phyloP scores from a whole-genome alignment of 106 monocot species.

The Allium fistulosum region DNA sequence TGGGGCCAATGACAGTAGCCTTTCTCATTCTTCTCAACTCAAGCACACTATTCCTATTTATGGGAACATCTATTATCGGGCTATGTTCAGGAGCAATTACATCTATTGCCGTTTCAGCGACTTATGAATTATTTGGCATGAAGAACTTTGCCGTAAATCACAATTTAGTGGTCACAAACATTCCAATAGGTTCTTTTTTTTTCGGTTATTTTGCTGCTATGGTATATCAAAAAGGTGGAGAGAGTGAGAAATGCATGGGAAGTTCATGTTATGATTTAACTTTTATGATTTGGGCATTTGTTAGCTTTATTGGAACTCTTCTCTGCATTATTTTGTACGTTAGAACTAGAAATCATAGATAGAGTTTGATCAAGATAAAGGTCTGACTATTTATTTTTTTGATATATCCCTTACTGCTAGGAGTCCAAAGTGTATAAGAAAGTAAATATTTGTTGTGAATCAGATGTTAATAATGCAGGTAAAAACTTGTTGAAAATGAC shows the following conservation, averaged over 20 bases:
- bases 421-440: too few species aligned
- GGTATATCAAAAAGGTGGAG: slow-evolving; percentile 37
- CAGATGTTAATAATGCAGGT: too few species aligned
- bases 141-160: slow-evolving; percentile 66
- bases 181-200: slow-evolving; percentile 71
- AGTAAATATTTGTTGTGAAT: too few species aligned
- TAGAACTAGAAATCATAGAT: slow-evolving; percentile 16
- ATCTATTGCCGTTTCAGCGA: slow-evolving; percentile 47
- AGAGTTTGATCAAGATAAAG: neutral
- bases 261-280: slow-evolving; percentile 33
- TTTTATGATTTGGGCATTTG: slow-evolving; percentile 55
- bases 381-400: too few species aligned
- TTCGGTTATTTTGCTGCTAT: slow-evolving; percentile 64
- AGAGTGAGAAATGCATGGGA: slow-evolving; percentile 26
- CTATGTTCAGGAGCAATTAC: slow-evolving; percentile 53
- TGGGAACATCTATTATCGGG: slow-evolving; percentile 50
- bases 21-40: slow-evolving; percentile 45
- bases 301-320: slow-evolving; percentile 38
- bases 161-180: slow-evolving; percentile 70
- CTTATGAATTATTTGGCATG: slow-evolving; percentile 63
- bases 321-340: slow-evolving; percentile 28
- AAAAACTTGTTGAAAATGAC: too few species aligned
- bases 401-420: too few species aligned
- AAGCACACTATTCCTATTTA: slow-evolving; percentile 26
- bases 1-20: slow-evolving; percentile 42